Percentiles rank a stretch among this genome's conserved stretches.
Evolutionary conservation across 2,329 filamentous ascomycete genomes (phyloP).

Genomic region (Colletotrichum australisinense): DNA sequence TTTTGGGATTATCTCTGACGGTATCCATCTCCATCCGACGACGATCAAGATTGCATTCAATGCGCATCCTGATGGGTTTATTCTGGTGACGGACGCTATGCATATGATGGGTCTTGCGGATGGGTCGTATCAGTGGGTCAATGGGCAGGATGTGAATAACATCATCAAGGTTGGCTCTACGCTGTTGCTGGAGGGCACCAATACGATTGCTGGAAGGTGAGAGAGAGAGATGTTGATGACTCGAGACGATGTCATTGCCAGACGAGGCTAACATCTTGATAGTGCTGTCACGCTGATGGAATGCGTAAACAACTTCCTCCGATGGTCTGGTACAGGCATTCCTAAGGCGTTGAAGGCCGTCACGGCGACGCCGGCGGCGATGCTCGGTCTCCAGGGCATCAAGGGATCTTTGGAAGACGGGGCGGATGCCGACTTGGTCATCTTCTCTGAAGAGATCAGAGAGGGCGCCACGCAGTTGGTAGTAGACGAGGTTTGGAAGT

Average conservation of each 20-base stretch:
- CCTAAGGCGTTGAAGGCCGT: conserved; percentile 78
- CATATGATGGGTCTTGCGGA: conserved; percentile 86
- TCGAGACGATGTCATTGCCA: conserved; percentile 36
- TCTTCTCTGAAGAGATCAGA: conserved; percentile 68
- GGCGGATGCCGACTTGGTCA: conserved; percentile 76
- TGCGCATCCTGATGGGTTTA: conserved; percentile 84
- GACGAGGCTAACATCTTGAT: conserved; percentile 4
- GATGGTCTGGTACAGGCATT: conserved; percentile 76
- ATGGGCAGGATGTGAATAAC: conserved; percentile 68
- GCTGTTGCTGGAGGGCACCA: conserved; percentile 81
- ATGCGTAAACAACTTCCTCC: conserved; percentile 84
- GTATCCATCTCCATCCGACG: conserved; percentile 89
- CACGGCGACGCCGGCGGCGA: conserved; percentile 80
- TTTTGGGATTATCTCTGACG: conserved; percentile 91
- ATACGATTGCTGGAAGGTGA: conserved; percentile 81
- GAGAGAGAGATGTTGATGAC: conserved; percentile 30
- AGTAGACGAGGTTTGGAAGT: conserved; percentile 86
- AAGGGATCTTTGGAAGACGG: conserved; percentile 76
- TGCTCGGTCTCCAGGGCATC: conserved; percentile 74
- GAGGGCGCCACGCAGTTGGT: conserved; percentile 62
- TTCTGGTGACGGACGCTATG: conserved; percentile 95
- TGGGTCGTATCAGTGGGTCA: conserved; percentile 88
- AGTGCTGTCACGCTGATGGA: conserved; percentile 81
- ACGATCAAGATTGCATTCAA: conserved; percentile 91
- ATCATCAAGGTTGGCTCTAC: conserved; percentile 79